Percentiles rank a stretch among this genome's conserved stretches.
phyloP scores from a whole-genome alignment of 225 moss, liverwort and hornwort genomes.

The Antitrichia curtipendula region DNA sequence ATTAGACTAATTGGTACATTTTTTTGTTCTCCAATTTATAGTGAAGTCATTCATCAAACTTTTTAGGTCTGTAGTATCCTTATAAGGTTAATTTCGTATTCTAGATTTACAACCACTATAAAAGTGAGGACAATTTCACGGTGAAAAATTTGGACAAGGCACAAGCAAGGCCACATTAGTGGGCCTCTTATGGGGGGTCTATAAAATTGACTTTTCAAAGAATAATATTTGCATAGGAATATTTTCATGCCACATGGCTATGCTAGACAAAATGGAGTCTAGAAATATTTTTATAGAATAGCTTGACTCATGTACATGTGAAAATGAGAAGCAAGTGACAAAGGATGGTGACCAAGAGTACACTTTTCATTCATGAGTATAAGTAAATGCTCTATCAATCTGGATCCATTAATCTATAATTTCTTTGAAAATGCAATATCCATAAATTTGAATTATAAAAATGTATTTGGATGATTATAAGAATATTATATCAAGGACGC shows the following conservation, averaged over 20 bases:
- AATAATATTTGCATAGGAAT: too few relatives aligned
- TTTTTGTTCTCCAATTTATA: rapidly evolving
- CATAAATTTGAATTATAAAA: background rate
- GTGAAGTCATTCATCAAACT: rapidly evolving
- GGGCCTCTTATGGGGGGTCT: too few relatives aligned
- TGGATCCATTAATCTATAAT: rapidly evolving
- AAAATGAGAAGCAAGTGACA: background rate
- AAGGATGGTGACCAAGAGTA: background rate
- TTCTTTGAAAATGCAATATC: background rate
- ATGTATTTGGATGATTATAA: background rate
- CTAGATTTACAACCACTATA: rapidly evolving
- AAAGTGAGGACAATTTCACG: rapidly evolving
- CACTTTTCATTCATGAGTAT: rapidly evolving
- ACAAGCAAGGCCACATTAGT: too few relatives aligned
- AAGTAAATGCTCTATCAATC: background rate
- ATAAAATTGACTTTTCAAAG: too few relatives aligned
- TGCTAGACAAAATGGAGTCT: too few relatives aligned
- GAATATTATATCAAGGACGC: rapidly evolving
- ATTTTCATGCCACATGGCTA: too few relatives aligned
- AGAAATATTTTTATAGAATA: too few relatives aligned
- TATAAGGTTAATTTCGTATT: too few relatives aligned
- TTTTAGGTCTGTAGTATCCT: rapidly evolving
- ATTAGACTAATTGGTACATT: background rate
- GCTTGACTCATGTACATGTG: rapidly evolving
- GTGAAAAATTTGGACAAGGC: too few relatives aligned